Conservation (phyloP, 805 yeast species). For the Yarrowia alimentaria region DNA sequence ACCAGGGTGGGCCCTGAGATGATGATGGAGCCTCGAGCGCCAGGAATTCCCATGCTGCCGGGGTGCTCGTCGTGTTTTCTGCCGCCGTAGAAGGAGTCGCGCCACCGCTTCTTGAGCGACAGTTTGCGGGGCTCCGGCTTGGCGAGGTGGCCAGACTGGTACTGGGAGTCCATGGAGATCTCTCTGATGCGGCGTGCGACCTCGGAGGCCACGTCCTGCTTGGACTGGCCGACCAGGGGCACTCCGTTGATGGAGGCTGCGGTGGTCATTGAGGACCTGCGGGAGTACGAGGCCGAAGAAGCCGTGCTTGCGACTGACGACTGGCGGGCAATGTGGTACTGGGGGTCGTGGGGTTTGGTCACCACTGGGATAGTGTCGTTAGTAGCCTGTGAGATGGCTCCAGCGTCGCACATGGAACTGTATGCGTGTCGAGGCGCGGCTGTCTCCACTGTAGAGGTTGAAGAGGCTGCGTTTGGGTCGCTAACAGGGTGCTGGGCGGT, state of each 20-base stretch:
- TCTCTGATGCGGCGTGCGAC: slow-evolving; percentile 19
- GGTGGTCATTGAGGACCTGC: not conserved
- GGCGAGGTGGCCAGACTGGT: not conserved
- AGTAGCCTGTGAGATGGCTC: no score
- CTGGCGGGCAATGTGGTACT: no score
- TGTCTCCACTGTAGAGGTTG: no score
- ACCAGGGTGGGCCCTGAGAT: slow-evolving; percentile 1
- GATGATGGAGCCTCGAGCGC: not conserved
- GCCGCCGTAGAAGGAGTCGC: slow-evolving; percentile 10
- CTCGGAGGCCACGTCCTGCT: slow-evolving; percentile 19
- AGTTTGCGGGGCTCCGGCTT: slow-evolving; percentile 12
- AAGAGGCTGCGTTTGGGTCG: no score
- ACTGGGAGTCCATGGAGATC: slow-evolving; percentile 2
- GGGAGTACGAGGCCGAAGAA: no score
- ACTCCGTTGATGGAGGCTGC: slow-evolving; percentile 18
- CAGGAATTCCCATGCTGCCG: no score
- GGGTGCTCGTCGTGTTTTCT: not conserved
- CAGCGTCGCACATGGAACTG: no score
- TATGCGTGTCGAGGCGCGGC: no score
- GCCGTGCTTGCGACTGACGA: no score
- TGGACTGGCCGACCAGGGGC: slow-evolving; percentile 7
- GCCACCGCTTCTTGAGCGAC: slow-evolving; percentile 22
- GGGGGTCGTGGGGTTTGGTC: no score
- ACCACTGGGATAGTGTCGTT: no score
- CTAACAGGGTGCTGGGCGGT: no score